These are phyloP conservation scores for Aspergillus luchuensis DNA, from an alignment of 2,329 filamentous ascomycete species.

Conservation along the genomic window DNA sequence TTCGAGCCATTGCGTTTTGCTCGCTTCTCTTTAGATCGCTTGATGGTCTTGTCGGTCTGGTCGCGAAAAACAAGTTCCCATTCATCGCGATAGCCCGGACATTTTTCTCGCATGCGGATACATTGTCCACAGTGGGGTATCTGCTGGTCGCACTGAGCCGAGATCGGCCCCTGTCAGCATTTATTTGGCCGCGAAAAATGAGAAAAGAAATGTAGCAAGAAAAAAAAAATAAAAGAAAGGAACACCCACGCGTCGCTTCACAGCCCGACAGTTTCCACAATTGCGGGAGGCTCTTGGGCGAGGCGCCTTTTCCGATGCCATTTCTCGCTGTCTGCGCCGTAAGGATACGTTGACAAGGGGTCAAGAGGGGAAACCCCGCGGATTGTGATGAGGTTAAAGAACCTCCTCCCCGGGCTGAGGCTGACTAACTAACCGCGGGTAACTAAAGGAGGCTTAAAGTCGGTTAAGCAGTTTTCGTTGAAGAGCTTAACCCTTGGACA, in stretches of 20 bases:
- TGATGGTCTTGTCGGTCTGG: conserved; percentile 28
- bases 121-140: conserved; percentile 30
- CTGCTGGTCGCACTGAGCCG: conserved; percentile 26
- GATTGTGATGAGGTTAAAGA: no score
- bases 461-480: no score
- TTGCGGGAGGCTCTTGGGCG: conserved; percentile 20
- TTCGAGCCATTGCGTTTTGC: background rate
- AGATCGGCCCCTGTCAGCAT: background rate
- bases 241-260: conserved; percentile 25
- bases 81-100: conserved; percentile 36
- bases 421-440: no score
- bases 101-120: conserved; percentile 25
- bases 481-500: no score
- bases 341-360: background rate
- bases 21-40: conserved; percentile 17
- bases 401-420: no score
- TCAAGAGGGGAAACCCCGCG: background rate
- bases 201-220: background rate
- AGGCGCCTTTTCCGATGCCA: conserved; percentile 1
- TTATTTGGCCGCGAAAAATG: background rate
- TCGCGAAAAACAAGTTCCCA: conserved; percentile 36
- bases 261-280: conserved; percentile 25
- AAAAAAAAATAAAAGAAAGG: no score
- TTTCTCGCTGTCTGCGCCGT: background rate
- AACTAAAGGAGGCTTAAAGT: no score